phyloP scores from a whole-genome alignment of 1,284 basidiomycete species.

The Mycosarcoma maydis region DNA sequence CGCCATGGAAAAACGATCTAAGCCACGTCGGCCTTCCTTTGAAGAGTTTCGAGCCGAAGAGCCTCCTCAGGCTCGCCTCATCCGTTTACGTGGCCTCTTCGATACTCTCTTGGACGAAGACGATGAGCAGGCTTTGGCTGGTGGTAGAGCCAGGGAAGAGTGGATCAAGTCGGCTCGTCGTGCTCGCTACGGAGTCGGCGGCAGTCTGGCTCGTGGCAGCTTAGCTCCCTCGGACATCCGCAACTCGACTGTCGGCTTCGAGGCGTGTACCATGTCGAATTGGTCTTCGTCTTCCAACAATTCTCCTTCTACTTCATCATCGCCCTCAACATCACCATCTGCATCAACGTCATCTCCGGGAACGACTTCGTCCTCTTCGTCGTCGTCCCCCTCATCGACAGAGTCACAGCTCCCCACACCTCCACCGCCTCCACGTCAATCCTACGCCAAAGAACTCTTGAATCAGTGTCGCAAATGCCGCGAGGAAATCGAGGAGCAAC shows the following conservation, averaged over 20 bases:
- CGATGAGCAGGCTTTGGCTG: constrained; percentile 60
- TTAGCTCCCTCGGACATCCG: constrained; percentile 49
- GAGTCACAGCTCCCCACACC: constrained; percentile 31
- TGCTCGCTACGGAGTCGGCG: constrained; percentile 63
- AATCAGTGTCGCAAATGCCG: constrained; percentile 60
- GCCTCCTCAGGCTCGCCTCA: constrained; percentile 64
- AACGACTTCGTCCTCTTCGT: constrained; percentile 8
- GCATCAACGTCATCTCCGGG: background rate
- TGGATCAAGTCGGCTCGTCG: constrained; percentile 63
- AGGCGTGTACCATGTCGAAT: constrained; percentile 26
- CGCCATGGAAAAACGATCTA: constrained; percentile 47
- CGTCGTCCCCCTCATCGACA: constrained; percentile 18
- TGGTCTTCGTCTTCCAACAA: constrained; percentile 2
- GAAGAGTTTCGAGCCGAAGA: constrained; percentile 64
- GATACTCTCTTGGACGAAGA: constrained; percentile 63
- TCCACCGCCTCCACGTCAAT: constrained; percentile 53
- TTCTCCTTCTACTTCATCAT: constrained; percentile 4
- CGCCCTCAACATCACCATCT: constrained; percentile 1
- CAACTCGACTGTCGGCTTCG: constrained; percentile 47
- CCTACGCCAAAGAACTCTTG: constrained; percentile 64
- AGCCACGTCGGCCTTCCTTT: constrained; percentile 47
- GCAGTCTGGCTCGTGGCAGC: constrained; percentile 57
- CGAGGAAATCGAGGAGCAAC: constrained; percentile 54
- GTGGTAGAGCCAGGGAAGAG: constrained; percentile 62
- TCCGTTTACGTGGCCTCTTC: constrained; percentile 64